phyloP scores from a whole-genome alignment of 2,329 filamentous ascomycete genomes.

The Penicillium aurantiogriseum region DNA sequence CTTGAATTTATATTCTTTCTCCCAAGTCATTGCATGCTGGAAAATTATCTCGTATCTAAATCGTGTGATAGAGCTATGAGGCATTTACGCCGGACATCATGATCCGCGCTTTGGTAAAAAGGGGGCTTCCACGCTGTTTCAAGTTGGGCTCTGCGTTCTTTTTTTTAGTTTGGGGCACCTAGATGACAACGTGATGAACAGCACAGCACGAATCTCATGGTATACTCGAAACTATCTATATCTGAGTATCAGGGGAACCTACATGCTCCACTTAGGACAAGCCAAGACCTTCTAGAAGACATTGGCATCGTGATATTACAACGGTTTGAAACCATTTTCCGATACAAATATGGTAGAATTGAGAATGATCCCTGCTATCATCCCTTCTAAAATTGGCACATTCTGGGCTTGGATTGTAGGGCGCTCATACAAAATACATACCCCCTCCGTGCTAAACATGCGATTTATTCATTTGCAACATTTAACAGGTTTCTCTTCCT shows the following conservation, averaged over 20 bases:
- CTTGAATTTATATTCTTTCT: not conserved
- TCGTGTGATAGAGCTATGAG: not conserved
- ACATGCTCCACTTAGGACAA: not conserved
- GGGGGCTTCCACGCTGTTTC: not conserved
- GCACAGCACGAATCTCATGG: not conserved
- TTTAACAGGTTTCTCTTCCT: not conserved
- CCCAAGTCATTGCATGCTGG: not conserved
- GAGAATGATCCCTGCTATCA: not conserved
- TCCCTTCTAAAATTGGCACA: slow-evolving; percentile 4
- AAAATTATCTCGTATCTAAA: slow-evolving; percentile 4
- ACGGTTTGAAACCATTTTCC: not conserved
- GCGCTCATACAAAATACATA: too few species aligned
- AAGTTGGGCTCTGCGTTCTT: too few species aligned
- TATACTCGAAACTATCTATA: not conserved
- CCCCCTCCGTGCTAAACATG: not conserved
- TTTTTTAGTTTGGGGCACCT: not conserved
- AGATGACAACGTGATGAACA: not conserved
- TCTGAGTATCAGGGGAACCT: not conserved
- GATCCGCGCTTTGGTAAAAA: not conserved
- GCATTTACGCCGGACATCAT: slow-evolving; percentile 5
- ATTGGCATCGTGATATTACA: not conserved
- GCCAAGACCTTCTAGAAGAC: slow-evolving; percentile 15
- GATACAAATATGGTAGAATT: not conserved
- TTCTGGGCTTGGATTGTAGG: slow-evolving; percentile 3
- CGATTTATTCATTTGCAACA: not conserved